A percentile compares a stretch with the other conserved stretches of the same genome.
Conservation (phyloP, 176 grass and related monocot species). For the Typha latifolia region DNA sequence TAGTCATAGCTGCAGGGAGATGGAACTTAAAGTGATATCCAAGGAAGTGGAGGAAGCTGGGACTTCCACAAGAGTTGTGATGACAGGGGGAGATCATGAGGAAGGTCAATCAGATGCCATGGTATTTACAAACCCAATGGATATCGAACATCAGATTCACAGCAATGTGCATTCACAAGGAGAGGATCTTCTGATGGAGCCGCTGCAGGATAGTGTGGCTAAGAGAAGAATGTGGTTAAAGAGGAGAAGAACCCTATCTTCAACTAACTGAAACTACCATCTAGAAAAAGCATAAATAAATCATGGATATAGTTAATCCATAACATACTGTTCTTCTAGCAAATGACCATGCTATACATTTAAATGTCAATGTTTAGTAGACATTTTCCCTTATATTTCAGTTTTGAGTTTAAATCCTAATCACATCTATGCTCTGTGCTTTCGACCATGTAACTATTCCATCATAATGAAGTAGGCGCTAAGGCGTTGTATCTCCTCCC, state of each 20-base stretch:
- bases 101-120: conserved; percentile 12
- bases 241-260: conserved; percentile 45
- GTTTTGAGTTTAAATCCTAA: too few species aligned
- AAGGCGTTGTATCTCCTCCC: too few species aligned
- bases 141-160: conserved; percentile 17
- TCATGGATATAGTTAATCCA: too few species aligned
- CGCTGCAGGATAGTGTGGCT: neutral
- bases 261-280: conserved; percentile 25
- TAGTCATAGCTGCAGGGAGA: conserved; percentile 15
- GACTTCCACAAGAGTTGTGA: conserved; percentile 20
- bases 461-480: too few species aligned
- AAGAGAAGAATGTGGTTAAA: conserved; percentile 36
- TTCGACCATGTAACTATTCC: too few species aligned
- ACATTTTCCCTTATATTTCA: too few species aligned
- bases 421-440: too few species aligned
- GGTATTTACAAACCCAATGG: conserved; percentile 27
- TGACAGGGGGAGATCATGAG: conserved; percentile 4
- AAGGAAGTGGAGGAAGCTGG: conserved; percentile 25
- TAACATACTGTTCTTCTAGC: too few species aligned
- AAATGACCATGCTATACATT: too few species aligned
- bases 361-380: too few species aligned
- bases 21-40: conserved; percentile 4
- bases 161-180: neutral
- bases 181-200: conserved; percentile 13
- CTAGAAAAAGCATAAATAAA: too few species aligned